A percentile compares a stretch with the other conserved stretches of the same genome.
These are phyloP conservation scores for Pestalotiopsis sp. DNA, from an alignment of 2,329 filamentous ascomycete species.

Conservation along the genomic window DNA sequence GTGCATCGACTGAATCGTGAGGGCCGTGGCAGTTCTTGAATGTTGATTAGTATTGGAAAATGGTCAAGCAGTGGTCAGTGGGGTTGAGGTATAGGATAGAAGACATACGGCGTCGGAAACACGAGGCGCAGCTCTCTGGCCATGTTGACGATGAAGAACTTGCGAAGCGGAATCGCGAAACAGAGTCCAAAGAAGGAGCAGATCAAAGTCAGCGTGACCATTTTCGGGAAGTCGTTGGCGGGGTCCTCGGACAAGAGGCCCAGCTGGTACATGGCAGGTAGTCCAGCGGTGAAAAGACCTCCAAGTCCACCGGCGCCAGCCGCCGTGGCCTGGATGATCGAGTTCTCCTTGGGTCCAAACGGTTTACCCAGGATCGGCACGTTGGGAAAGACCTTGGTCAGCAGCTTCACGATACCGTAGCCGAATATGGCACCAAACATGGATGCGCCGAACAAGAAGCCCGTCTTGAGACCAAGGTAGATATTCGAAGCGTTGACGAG, in stretches of 20 bases:
- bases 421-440: constrained; percentile 56
- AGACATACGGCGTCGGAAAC: constrained; percentile 49
- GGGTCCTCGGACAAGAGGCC: constrained; percentile 47
- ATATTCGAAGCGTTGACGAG: constrained; percentile 61
- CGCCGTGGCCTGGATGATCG: constrained; percentile 56
- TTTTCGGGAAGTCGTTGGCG: constrained; percentile 55
- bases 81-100: no score
- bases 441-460: constrained; percentile 46
- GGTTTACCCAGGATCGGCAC: constrained; percentile 55
- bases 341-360: constrained; percentile 62
- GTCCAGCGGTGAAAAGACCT: constrained; percentile 57
- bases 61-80: not conserved
- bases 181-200: constrained; percentile 67
- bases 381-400: constrained; percentile 41
- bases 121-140: constrained; percentile 60
- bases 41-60: not conserved
- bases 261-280: constrained; percentile 59
- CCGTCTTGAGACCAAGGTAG: constrained; percentile 55
- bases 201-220: constrained; percentile 63
- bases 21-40: constrained; percentile 51
- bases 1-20: constrained; percentile 64
- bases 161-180: constrained; percentile 64
- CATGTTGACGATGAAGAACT: constrained; percentile 70
- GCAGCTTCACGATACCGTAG: constrained; percentile 55
- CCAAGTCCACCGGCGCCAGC: constrained; percentile 57